phyloP scores from a whole-genome alignment of 345 rosid genomes.

The Barbarea vulgaris region DNA sequence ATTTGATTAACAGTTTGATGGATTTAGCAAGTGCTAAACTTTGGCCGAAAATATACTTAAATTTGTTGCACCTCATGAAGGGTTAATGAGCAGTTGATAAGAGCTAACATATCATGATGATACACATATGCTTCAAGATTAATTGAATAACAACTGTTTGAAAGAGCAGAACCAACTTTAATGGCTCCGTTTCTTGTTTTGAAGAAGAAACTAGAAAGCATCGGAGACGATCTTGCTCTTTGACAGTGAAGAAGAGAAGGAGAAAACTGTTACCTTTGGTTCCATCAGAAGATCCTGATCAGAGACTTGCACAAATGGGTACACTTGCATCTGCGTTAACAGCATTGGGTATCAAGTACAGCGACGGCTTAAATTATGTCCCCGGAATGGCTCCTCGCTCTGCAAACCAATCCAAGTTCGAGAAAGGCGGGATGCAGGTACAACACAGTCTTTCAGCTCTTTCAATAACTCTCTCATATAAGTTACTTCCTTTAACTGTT shows the following conservation, averaged over 20 bases:
- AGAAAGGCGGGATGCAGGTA: constrained; percentile 95
- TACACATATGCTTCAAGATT: background rate
- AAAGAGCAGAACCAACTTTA: background rate
- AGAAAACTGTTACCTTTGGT: constrained; percentile 70
- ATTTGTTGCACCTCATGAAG: constrained; percentile 2
- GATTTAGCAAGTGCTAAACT: constrained; percentile 4
- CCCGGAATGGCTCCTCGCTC: constrained; percentile 75
- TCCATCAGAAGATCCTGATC: constrained; percentile 70
- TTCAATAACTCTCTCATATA: background rate
- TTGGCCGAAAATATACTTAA: background rate
- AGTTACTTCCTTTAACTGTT: background rate
- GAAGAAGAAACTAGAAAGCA: constrained; percentile 54
- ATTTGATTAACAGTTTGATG: constrained; percentile 22
- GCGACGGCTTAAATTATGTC: constrained; percentile 63
- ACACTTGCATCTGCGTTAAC: constrained; percentile 86
- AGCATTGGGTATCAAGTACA: constrained; percentile 64
- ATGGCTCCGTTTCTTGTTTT: constrained; percentile 13
- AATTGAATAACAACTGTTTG: background rate
- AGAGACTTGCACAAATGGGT: constrained; percentile 71
- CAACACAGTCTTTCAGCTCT: background rate
- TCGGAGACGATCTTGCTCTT: constrained; percentile 62
- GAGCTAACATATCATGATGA: background rate
- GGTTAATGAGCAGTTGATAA: constrained; percentile 15
- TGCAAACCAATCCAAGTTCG: constrained; percentile 73
- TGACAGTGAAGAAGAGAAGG: constrained; percentile 79